Evolutionary conservation across 257 asterid species (phyloP), one percentile per base, ranked within the genome.

Genomic region (Przewalskia tangutica): DNA sequence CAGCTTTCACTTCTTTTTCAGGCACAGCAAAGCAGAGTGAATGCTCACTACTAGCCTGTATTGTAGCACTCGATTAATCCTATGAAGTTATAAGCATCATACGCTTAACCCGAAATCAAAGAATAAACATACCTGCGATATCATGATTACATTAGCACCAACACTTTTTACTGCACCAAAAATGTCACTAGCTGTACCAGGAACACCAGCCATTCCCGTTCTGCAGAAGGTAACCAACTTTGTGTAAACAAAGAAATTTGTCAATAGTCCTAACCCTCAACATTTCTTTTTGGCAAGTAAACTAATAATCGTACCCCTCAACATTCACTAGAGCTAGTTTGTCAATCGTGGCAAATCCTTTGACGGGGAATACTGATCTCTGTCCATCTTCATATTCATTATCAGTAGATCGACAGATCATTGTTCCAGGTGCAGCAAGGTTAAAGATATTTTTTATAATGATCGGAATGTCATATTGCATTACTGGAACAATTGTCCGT

Each of bases 181-280:
- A 86, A 96, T 96, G 82, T 89, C 93, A 75, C 93, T 93, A 70
- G 98, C 93, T 84, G 98, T 96, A 84, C 99, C 99, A 85, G 98
- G 99, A 79, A 96, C 98, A 82, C 99, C 99, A 68, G 98, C 97
- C 99, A 96, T 94, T 89, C 99, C 99, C 82, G 99, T 96, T 88
- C 99, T 96, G 92, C 84, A 85, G 44, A 73, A 73, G 55, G 79
- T 48, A 73, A 73, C 14, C 8, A 5, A 73, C 23, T 73, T 73
- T 73, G 46, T 17, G 23, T 73, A 73, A 73, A 55, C 4, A 81
- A 82, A 78, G 79, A 54, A 18, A 23, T 23, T 73, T 73, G 44
- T 48, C 55, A 63, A 56, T 55, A 77, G 42, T 73, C 42, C 60
- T 73, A 73, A 73, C 42, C 58, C 44, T 32, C 62, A 50, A 48